These are phyloP conservation scores for Penicillium corylophilum DNA, from an alignment of 2,329 filamentous ascomycete genomes.

Conservation along the genomic window DNA sequence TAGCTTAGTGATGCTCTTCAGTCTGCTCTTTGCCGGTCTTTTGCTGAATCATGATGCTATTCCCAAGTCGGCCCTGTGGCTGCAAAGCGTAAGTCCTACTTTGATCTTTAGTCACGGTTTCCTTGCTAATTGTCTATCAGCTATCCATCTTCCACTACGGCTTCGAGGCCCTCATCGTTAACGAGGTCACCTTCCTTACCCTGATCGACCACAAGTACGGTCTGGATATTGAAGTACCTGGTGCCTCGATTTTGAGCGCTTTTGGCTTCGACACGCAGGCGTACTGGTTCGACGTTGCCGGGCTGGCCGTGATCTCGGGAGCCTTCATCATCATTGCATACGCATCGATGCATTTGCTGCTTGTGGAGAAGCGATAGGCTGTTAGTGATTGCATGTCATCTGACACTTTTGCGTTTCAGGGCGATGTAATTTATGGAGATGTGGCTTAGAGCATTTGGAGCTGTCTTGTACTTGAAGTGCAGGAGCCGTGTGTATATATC, in stretches of 20 bases:
- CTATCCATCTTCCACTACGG: conserved; percentile 98
- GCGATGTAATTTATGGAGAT: not conserved
- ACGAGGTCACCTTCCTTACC: conserved; percentile 87
- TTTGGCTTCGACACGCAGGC: conserved; percentile 91
- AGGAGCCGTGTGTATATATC: conserved; percentile 11
- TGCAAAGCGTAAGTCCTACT: conserved; percentile 67
- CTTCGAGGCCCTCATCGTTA: conserved; percentile 94
- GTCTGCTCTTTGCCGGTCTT: conserved; percentile 87
- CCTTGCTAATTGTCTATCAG: conserved; percentile 38
- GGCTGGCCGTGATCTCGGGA: conserved; percentile 76
- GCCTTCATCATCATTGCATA: conserved; percentile 88
- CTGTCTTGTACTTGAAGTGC: not conserved
- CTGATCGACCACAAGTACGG: conserved; percentile 94
- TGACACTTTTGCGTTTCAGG: not conserved
- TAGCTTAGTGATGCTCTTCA: conserved; percentile 96
- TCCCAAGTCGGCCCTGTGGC: conserved; percentile 78
- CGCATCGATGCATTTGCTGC: conserved; percentile 84
- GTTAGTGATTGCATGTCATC: not conserved
- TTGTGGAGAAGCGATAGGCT: conserved; percentile 78
- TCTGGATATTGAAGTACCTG: conserved; percentile 92
- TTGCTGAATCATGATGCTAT: conserved; percentile 94
- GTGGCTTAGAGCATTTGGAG: not conserved
- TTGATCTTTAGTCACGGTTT: not conserved
- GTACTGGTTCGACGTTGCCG: conserved; percentile 80
- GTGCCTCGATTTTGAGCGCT: conserved; percentile 86